phyloP scores from a whole-genome alignment of 805 yeast genomes.

The Candida cerambycidarum region DNA sequence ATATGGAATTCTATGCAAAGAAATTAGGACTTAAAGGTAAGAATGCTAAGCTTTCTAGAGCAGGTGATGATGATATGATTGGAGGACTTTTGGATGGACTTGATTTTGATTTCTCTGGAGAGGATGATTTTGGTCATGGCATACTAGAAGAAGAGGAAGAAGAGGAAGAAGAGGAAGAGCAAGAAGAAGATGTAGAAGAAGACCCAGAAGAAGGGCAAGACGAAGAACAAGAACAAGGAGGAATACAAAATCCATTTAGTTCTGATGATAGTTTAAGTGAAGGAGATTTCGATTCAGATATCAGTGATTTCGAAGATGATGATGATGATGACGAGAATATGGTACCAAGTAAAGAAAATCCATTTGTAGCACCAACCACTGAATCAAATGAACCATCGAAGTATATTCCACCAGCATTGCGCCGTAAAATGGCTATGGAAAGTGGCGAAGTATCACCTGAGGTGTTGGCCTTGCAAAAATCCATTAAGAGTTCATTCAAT shows the following conservation, averaged over 20 bases:
- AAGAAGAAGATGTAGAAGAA: constrained; percentile 18
- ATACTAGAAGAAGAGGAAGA: constrained; percentile 17
- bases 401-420: constrained; percentile 86
- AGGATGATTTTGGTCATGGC: constrained; percentile 13
- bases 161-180: constrained; percentile 17
- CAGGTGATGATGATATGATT: constrained; percentile 69
- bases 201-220: constrained; percentile 20
- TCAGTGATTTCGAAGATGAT: constrained; percentile 15
- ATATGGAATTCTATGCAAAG: constrained; percentile 79
- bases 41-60: constrained; percentile 44
- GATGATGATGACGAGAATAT: constrained; percentile 16
- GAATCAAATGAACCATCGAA: constrained; percentile 26
- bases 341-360: constrained; percentile 54
- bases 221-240: constrained; percentile 16
- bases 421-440: constrained; percentile 52
- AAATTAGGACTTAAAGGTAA: constrained; percentile 66
- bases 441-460: constrained; percentile 34
- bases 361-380: constrained; percentile 55
- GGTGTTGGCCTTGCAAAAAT: constrained; percentile 49
- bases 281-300: constrained; percentile 21
- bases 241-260: constrained; percentile 21
- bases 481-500: constrained; percentile 81
- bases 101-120: constrained; percentile 44
- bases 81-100: constrained; percentile 82
- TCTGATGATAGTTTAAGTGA: constrained; percentile 20